A percentile compares a stretch with the other conserved stretches of the same genome.
These are phyloP conservation scores for Annulohypoxylon bovei DNA, from an alignment of 495 filamentous ascomycete genomes.

Conservation along the genomic window DNA sequence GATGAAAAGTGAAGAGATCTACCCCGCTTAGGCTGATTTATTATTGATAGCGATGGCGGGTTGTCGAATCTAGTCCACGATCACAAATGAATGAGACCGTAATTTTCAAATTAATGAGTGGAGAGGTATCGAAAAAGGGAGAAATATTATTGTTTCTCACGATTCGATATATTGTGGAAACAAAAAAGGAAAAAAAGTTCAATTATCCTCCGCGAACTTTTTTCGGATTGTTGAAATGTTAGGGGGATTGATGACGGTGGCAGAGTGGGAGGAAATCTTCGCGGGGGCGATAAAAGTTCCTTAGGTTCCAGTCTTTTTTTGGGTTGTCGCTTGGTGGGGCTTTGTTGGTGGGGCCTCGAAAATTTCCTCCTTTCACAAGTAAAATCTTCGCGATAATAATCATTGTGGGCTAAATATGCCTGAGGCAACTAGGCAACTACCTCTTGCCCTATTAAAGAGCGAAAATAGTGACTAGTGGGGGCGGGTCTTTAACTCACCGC, in stretches of 20 bases:
- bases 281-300: conserved; percentile 25
- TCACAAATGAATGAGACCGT: conserved; percentile 41
- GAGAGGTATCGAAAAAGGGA: not conserved
- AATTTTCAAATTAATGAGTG: conserved; percentile 8
- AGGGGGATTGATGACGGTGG: conserved; percentile 11
- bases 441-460: not conserved
- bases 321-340: conserved; percentile 20
- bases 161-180: not conserved
- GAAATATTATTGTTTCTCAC: not conserved
- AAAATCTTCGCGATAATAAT: conserved; percentile 18
- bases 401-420: conserved; percentile 9
- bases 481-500: conserved; percentile 18
- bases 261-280: conserved; percentile 13
- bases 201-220: conserved; percentile 20
- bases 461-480: conserved; percentile 10
- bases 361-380: conserved; percentile 34
- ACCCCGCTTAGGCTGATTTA: conserved; percentile 35
- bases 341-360: conserved; percentile 21
- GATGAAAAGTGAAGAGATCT: conserved; percentile 24
- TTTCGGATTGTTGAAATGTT: conserved; percentile 13
- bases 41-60: conserved; percentile 12
- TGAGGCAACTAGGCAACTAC: not conserved
- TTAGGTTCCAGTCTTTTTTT: not conserved
- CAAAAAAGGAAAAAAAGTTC: conserved; percentile 13
- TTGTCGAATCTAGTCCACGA: not conserved